phyloP scores from a whole-genome alignment of 1,139 yeast genomes.

The Hyphopichia burtonii region DNA sequence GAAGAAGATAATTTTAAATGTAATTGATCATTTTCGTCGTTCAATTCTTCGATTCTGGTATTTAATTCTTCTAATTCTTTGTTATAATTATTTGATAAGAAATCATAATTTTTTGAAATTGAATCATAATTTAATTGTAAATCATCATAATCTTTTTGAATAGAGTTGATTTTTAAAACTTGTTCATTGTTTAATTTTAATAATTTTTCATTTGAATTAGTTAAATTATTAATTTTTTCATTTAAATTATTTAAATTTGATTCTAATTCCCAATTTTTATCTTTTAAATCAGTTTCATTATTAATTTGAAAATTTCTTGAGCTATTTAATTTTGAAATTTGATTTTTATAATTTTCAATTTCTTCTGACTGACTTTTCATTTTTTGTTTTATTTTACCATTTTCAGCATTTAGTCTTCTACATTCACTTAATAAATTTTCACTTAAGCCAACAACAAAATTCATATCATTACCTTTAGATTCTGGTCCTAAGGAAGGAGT shows the following conservation, averaged over 20 bases:
- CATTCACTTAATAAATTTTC: constrained; percentile 79
- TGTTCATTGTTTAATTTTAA: constrained; percentile 30
- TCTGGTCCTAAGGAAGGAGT: constrained; percentile 43
- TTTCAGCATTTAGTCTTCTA: constrained; percentile 71
- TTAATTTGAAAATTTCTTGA: constrained; percentile 30
- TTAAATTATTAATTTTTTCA: constrained; percentile 38
- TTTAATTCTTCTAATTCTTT: constrained; percentile 48
- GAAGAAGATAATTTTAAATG: constrained; percentile 34
- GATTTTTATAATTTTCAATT: constrained; percentile 33
- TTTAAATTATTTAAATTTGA: constrained; percentile 50
- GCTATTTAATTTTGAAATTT: constrained; percentile 32
- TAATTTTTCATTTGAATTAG: constrained; percentile 30
- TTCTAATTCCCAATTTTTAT: constrained; percentile 79
- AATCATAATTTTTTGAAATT: constrained; percentile 34
- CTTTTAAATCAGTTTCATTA: constrained; percentile 54
- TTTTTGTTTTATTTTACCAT: constrained; percentile 48
- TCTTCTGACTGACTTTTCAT: constrained; percentile 46
- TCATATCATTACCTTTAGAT: constrained; percentile 61
- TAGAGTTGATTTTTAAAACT: constrained; percentile 24
- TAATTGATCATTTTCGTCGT: constrained; percentile 63
- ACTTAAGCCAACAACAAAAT: constrained; percentile 80
- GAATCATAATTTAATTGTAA: constrained; percentile 40
- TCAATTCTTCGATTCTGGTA: constrained; percentile 51
- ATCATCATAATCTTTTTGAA: constrained; percentile 51
- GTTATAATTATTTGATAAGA: constrained; percentile 31